Percentiles rank a stretch among this genome's conserved stretches.
Evolutionary conservation across 73 alveolate species (phyloP).

Genomic region (Tetrahymena thermophila): DNA sequence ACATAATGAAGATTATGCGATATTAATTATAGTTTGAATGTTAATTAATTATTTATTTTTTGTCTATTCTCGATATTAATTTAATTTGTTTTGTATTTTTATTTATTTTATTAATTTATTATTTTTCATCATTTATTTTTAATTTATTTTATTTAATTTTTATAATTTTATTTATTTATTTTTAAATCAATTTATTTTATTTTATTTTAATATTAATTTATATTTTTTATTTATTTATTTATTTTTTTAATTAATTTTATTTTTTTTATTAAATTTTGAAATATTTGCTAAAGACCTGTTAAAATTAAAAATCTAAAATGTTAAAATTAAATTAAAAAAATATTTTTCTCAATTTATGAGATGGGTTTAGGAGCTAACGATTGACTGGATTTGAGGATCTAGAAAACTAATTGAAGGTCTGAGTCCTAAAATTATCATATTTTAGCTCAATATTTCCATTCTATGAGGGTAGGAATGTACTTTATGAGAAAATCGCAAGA

Average conservation of each 20-base stretch:
- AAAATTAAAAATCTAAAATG: not conserved
- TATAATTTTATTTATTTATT: too few species aligned
- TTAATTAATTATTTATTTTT: too few species aligned
- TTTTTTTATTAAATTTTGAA: not conserved
- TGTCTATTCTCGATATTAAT: not conserved
- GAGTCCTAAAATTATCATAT: not conserved
- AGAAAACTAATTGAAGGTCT: not conserved
- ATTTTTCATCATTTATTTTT: too few species aligned
- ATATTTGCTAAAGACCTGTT: not conserved
- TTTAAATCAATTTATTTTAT: too few species aligned
- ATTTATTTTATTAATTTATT: too few species aligned
- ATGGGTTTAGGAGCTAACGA: conserved; percentile 2
- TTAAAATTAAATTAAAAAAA: not conserved
- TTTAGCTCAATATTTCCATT: not conserved
- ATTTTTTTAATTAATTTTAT: too few species aligned
- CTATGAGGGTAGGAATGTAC: not conserved
- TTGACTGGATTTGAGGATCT: not conserved
- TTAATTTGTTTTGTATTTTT: too few species aligned
- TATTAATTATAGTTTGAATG: not conserved
- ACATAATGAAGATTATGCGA: too few species aligned
- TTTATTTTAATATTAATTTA: too few species aligned
- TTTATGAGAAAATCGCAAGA: not conserved
- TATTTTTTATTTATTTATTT: too few species aligned
- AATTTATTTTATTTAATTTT: too few species aligned
- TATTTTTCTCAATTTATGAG: not conserved